These are phyloP conservation scores for Phytophthora rubi DNA, from an alignment of 352 stramenopile species.

Conservation along the genomic window DNA sequence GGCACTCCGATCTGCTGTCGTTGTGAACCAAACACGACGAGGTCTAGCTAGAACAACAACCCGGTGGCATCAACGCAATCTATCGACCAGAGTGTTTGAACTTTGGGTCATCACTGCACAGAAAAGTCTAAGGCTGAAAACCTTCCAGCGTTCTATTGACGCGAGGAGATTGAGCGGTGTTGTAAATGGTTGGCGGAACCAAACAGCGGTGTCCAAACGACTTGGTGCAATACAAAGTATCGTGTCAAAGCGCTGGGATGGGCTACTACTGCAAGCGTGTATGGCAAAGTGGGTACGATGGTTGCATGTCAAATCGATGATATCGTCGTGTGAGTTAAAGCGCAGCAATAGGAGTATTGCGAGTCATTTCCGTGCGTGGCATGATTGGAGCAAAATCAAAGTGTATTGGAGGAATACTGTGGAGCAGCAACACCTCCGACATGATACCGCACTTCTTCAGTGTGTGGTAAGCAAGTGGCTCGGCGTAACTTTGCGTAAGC, in stretches of 20 bases:
- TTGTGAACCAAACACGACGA: slow-evolving; percentile 4
- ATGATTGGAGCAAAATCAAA: slow-evolving; percentile 10
- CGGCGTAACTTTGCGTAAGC: slow-evolving; percentile 36
- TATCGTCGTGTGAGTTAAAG: slow-evolving; percentile 8
- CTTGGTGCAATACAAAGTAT: slow-evolving; percentile 7
- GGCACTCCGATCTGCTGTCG: slow-evolving; percentile 5
- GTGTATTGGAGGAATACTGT: slow-evolving; percentile 5
- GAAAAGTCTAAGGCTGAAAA: not conserved
- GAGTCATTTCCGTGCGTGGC: slow-evolving; percentile 26
- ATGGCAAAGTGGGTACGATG: slow-evolving; percentile 24
- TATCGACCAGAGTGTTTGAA: slow-evolving; percentile 5
- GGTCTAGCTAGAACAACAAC: slow-evolving; percentile 6
- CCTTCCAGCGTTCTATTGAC: slow-evolving; percentile 7
- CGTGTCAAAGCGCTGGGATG: slow-evolving; percentile 18
- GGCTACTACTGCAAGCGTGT: not conserved
- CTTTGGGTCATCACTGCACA: slow-evolving; percentile 9
- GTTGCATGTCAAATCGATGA: slow-evolving; percentile 10
- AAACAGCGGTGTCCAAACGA: not conserved
- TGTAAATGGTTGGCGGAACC: slow-evolving; percentile 11
- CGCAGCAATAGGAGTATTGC: slow-evolving; percentile 11
- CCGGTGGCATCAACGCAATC: slow-evolving; percentile 24
- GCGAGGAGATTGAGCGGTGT: slow-evolving; percentile 4
- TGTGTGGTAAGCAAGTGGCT: slow-evolving; percentile 33
- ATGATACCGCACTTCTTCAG: slow-evolving; percentile 7
- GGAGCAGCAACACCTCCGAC: slow-evolving; percentile 3